Evolutionary conservation across 208 protist genomes (phyloP).

Genomic region (Acanthamoeba healyi): DNA sequence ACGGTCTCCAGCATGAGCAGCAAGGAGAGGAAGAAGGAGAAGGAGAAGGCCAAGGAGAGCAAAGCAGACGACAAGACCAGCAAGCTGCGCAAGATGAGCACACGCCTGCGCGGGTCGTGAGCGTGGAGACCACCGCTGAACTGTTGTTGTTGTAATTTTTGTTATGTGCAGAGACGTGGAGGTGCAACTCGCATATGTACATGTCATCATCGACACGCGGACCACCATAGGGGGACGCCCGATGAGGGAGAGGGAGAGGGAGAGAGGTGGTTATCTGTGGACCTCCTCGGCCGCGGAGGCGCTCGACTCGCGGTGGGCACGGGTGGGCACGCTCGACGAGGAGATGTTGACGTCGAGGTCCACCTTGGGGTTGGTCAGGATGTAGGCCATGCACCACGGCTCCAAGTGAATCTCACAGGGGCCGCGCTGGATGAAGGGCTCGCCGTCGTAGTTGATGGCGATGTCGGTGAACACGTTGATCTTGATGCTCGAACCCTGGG

Average conservation of each 20-base stretch:
- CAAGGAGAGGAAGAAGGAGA: conserved; percentile 4
- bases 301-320: neutral
- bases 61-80: neutral
- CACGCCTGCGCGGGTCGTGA: too few relatives aligned
- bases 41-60: neutral
- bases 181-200: too few relatives aligned
- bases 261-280: neutral
- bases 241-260: too few relatives aligned
- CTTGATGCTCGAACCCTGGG: conserved; percentile 37
- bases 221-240: too few relatives aligned
- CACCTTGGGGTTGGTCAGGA: conserved; percentile 46
- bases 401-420: conserved; percentile 58
- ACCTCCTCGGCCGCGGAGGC: neutral
- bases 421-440: conserved; percentile 12
- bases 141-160: too few relatives aligned
- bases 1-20: neutral
- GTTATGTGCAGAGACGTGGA: too few relatives aligned
- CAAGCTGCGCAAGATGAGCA: neutral
- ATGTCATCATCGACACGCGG: too few relatives aligned
- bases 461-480: neutral
- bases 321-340: neutral
- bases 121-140: too few relatives aligned
- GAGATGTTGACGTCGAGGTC: conserved; percentile 36
- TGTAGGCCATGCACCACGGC: conserved; percentile 47
- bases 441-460: conserved; percentile 51